Conservation (phyloP, 75 land plant genomes). For the Adiantum capillusveneris region DNA sequence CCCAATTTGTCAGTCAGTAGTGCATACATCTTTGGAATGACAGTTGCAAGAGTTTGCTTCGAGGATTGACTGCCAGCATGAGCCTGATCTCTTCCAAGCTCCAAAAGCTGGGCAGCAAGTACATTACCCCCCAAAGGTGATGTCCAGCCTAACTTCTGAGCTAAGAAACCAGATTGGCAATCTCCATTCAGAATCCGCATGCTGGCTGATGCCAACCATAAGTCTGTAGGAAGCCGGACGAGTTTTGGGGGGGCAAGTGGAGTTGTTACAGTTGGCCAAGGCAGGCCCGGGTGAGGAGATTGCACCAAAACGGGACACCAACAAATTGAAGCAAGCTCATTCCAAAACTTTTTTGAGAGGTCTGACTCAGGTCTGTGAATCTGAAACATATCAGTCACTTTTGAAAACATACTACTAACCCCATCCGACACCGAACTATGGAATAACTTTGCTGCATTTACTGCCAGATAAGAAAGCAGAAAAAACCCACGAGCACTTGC, state of each 20-base stretch:
- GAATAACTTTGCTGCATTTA: constrained; percentile 60
- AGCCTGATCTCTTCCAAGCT: constrained; percentile 84
- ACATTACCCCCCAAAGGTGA: constrained; percentile 62
- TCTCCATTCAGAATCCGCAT: constrained; percentile 90
- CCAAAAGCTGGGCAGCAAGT: constrained; percentile 90
- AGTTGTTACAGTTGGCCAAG: constrained; percentile 78
- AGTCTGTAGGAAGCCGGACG: constrained; percentile 54
- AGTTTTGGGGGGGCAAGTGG: constrained; percentile 86
- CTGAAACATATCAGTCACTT: constrained; percentile 44
- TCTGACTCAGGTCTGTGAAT: constrained; percentile 26
- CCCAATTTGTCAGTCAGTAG: constrained; percentile 59
- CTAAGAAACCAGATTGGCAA: constrained; percentile 65
- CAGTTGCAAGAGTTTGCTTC: constrained; percentile 64
- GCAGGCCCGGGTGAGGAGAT: constrained; percentile 61
- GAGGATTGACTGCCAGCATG: constrained; percentile 46
- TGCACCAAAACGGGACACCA: constrained; percentile 91
- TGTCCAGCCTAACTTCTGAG: constrained; percentile 69
- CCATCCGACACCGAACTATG: constrained; percentile 20
- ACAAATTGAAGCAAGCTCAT: constrained; percentile 57
- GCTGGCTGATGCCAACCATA: constrained; percentile 93
- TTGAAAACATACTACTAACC: constrained; percentile 45
- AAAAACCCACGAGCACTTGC: constrained; percentile 54
- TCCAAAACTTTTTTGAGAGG: constrained; percentile 61
- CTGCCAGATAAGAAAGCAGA: constrained; percentile 78
- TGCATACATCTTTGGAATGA: constrained; percentile 79